Conservation (phyloP, 169 alveolate species). For the Eimeria necatrix region DNA sequence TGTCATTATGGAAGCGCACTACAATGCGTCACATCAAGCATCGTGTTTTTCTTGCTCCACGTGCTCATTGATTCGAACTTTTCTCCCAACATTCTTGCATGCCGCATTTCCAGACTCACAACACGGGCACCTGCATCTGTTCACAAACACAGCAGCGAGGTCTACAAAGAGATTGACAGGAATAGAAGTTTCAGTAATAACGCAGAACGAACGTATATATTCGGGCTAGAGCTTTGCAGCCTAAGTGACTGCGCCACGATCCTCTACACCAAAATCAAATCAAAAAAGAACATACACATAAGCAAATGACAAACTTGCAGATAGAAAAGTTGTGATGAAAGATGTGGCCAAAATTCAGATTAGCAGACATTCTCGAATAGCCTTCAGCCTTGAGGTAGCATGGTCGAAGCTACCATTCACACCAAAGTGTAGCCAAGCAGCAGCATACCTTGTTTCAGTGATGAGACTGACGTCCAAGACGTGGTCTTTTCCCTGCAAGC, state of each 20-base stretch:
- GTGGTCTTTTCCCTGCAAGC: conserved; percentile 4
- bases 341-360: background rate
- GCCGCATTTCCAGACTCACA: conserved; percentile 3
- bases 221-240: background rate
- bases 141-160: background rate
- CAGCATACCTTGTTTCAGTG: background rate
- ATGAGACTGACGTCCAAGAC: background rate
- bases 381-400: background rate
- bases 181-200: background rate
- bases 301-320: background rate
- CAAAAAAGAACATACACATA: background rate
- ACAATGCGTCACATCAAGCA: too few species aligned
- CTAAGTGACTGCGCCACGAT: background rate
- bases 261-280: background rate
- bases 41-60: background rate
- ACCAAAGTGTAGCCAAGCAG: background rate
- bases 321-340: background rate
- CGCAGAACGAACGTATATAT: background rate
- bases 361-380: too few species aligned
- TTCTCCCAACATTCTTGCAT: background rate
- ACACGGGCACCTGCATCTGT: background rate
- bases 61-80: background rate
- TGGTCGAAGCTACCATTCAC: too few species aligned
- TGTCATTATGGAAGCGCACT: too few species aligned
- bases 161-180: background rate